Evolutionary conservation across 345 rosid genomes (phyloP), one percentile per base, ranked within the genome.

Genomic region (Lepidium africanum): DNA sequence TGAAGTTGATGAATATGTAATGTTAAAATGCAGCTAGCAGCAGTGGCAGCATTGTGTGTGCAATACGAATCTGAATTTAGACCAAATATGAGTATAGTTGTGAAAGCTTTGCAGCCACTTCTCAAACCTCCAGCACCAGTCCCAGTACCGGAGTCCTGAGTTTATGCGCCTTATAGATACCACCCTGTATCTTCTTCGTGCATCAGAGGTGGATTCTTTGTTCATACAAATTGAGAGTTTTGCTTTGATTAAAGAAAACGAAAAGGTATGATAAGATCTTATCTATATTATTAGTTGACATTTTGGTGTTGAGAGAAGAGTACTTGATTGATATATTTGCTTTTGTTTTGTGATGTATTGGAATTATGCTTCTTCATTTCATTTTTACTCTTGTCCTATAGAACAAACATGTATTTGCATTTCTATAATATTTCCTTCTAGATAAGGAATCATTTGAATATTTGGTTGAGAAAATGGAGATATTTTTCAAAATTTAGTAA

Each of bases 51-150:
- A 38, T 74, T 92, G 74, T 87, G 95, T 39, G 91, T 92, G 79
- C 95, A 92, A 77, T 89, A 83, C 25, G 97, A 91, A 65, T 86
- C 97, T 27, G 97, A 87, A 77, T 91, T 91, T 71, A 83, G 94
- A 73, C 97, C 92, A 4, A 89, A 89, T 76, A 87, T 87, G 95
- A 92, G 98, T 79, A 89, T 87, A 16, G 98, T 87, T 17, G 95
- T 92, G 27, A 92, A 89, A 82, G 95, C 95, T 50, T 82, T 92
- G 38, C 91, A 86, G 71, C 98, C 96, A 13, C 80, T 92, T 56
- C 66, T 85, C 57, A 83, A 87, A 78, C 85, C 90, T 27, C 90
- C 87, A 12, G 81, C 81, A 8, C 88, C 87, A 16, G 79, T 74
- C 32, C 58, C 81, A 53, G 65, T 45, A 12, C 52, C 69, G 0